A percentile compares a stretch with the other conserved stretches of the same genome.
Conservation (phyloP, 495 filamentous ascomycete genomes). For the Penicillium soppii region DNA sequence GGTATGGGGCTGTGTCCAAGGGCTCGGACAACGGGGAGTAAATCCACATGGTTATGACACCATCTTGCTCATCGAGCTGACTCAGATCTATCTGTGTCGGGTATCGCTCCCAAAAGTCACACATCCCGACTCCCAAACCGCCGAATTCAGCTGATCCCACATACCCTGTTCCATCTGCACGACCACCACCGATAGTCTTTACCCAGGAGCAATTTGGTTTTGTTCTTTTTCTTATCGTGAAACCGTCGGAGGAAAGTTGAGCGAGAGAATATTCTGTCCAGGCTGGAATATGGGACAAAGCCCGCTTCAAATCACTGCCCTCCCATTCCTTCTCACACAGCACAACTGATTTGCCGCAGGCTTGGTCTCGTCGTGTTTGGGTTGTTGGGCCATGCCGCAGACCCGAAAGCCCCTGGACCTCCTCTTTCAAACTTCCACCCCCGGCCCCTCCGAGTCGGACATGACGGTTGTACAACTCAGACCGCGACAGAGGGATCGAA, state of each 20-base stretch:
- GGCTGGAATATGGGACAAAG: conserved; percentile 33
- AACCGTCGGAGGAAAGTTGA: conserved; percentile 50
- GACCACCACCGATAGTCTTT: conserved; percentile 45
- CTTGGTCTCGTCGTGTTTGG: conserved; percentile 12
- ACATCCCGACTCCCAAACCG: conserved; percentile 46
- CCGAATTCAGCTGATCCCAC: conserved; percentile 44
- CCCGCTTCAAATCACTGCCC: conserved; percentile 8
- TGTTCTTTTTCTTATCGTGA: conserved; percentile 50
- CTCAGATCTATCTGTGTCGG: conserved; percentile 46
- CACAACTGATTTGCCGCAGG: conserved; percentile 3
- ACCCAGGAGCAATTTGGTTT: conserved; percentile 48
- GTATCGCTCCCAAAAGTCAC: conserved; percentile 53
- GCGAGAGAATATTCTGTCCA: conserved; percentile 49
- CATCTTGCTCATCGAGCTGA: conserved; percentile 33
- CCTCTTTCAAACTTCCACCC: conserved; percentile 39
- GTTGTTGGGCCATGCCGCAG: conserved; percentile 35
- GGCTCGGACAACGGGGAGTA: conserved; percentile 48
- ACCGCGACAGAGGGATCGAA: conserved; percentile 30
- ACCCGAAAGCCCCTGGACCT: conserved; percentile 42
- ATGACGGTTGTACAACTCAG: conserved; percentile 39
- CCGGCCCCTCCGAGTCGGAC: conserved; percentile 35
- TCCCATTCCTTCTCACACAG: conserved; percentile 9
- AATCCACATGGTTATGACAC: conserved; percentile 48
- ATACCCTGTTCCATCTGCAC: conserved; percentile 45
- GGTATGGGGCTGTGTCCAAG: conserved; percentile 49